Evolutionary conservation across 2,329 filamentous ascomycete species (phyloP), one percentile per base, ranked within the genome.

Genomic region (Aureobasidium melanogenum): DNA sequence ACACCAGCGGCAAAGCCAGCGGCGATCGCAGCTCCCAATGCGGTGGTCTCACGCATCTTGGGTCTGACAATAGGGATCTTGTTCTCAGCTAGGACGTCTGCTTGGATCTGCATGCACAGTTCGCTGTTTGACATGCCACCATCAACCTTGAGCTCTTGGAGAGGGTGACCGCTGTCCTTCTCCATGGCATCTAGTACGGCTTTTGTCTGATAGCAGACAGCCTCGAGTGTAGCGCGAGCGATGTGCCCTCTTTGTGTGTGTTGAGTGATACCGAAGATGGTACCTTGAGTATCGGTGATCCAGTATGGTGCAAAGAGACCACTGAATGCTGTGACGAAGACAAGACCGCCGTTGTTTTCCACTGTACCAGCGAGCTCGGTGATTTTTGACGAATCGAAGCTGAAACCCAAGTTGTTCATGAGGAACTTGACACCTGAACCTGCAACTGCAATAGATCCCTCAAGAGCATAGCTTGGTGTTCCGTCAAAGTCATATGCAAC

Each of bases 171-270:
- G 58, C 87, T 91, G 75, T 96, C 91, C 67, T 87, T 85, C 70
- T 89, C 89, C 91, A 96, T 96, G 64, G 91, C 90, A 70, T 94
- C 87, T 26, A 96, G 82, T 68, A 96, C 96, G 24, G 91, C 91
- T 68, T 91, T 91, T 26, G 90, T 96, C 75, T 96, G 91, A 79
- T 89, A 95, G 77, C 91, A 96, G 39, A 89, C 92, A 5, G 91
- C 91, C 75, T 96, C 91, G 58, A 96, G 84, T 0, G 91, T 96
- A 38, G 91, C 91, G 63, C 91, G 87, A 47, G 90, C 91, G 68
- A 96, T 90, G 72, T 96, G 91, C 17, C 89, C 89, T 67, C 86
- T 86, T 70, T 91, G 82, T 0, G 91, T 96, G 76, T 91, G 88
- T 68, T 92, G 68, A 32, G 71, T 71, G 60, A 70, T 69, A 34